These are phyloP conservation scores for Sphenostylis stenocarpa DNA, from an alignment of 306 rosid species.

Conservation along the genomic window DNA sequence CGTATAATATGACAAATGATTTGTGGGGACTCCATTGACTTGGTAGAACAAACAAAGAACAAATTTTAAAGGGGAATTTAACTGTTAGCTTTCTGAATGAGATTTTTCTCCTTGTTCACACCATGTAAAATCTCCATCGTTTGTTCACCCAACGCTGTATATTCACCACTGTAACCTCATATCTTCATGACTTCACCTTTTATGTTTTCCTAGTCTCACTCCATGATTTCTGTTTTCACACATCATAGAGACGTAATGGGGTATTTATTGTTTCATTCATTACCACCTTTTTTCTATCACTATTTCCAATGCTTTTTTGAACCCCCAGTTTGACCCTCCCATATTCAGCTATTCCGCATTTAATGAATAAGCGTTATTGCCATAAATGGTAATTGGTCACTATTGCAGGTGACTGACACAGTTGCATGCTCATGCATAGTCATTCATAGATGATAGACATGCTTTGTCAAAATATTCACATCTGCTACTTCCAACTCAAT, in stretches of 20 bases:
- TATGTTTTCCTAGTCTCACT: neutral
- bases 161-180: slow-evolving; percentile 33
- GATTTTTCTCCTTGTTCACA: slow-evolving; percentile 33
- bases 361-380: slow-evolving; percentile 24
- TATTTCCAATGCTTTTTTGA: slow-evolving; percentile 20
- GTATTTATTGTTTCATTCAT: neutral
- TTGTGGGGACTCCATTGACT: slow-evolving; percentile 52
- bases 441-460: neutral
- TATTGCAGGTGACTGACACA: slow-evolving; percentile 24
- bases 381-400: neutral
- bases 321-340: slow-evolving; percentile 33
- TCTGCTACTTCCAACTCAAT: slow-evolving; percentile 27
- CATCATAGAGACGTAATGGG: neutral
- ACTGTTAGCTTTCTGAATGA: slow-evolving; percentile 59
- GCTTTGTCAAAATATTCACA: neutral
- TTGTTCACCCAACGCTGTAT: slow-evolving; percentile 64
- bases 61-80: slow-evolving; percentile 33
- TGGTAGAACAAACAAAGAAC: slow-evolving; percentile 13
- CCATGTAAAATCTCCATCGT: slow-evolving; percentile 33
- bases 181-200: slow-evolving; percentile 35
- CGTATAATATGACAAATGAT: slow-evolving; percentile 40
- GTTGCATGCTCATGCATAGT: slow-evolving; percentile 31
- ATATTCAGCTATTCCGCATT: slow-evolving; percentile 13
- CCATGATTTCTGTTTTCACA: slow-evolving; percentile 4
- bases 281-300: neutral